A percentile compares a stretch with the other conserved stretches of the same genome.
These are phyloP conservation scores for Ceriops zippeliana DNA, from an alignment of 345 rosid genomes.

Conservation along the genomic window DNA sequence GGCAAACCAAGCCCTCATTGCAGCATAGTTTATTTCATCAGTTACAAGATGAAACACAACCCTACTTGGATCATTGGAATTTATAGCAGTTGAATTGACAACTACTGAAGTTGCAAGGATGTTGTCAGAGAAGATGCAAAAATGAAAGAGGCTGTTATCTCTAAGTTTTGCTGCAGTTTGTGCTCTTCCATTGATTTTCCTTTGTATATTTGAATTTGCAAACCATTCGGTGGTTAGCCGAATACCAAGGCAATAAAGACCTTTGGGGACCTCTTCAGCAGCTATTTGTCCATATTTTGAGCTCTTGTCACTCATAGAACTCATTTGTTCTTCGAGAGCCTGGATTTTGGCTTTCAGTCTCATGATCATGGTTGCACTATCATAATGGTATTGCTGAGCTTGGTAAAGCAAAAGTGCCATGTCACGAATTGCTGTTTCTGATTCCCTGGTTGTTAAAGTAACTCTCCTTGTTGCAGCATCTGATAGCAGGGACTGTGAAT, in stretches of 20 bases:
- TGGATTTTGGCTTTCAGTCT: conserved; percentile 81
- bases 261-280: conserved; percentile 92
- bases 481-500: conserved; percentile 73
- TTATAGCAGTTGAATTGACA: conserved; percentile 78
- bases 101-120: conserved; percentile 89
- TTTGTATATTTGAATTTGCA: conserved; percentile 41
- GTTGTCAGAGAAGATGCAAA: conserved; percentile 86
- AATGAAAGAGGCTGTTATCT: conserved; percentile 63
- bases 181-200: conserved; percentile 36
- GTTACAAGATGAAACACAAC: conserved; percentile 86
- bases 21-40: conserved; percentile 72
- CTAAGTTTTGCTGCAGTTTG: conserved; percentile 42
- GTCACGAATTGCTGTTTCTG: conserved; percentile 70
- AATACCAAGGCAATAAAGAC: conserved; percentile 87
- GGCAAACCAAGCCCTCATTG: conserved; percentile 87
- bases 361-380: conserved; percentile 94
- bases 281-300: conserved; percentile 94
- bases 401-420: conserved; percentile 85
- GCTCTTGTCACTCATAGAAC: conserved; percentile 66
- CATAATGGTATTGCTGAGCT: conserved; percentile 87
- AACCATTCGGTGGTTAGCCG: conserved; percentile 78
- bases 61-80: conserved; percentile 54
- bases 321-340: conserved; percentile 73
- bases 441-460: conserved; percentile 62
- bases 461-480: conserved; percentile 67